Percentiles rank a stretch among this genome's conserved stretches.
phyloP scores from a whole-genome alignment of 441 rosid species.

The Omphalea diandra region DNA sequence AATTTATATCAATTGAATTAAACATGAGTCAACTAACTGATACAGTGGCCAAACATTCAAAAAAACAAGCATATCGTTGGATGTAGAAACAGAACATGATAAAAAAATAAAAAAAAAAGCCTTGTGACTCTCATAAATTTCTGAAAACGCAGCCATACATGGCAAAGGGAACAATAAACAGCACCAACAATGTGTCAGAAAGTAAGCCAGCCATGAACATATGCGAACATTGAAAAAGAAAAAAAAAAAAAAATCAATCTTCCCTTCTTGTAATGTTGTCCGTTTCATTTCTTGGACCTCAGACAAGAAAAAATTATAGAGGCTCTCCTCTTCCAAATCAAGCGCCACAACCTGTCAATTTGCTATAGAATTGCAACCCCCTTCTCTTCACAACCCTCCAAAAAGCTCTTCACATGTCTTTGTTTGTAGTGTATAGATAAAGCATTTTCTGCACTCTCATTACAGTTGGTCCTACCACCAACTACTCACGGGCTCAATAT shows the following conservation, averaged over 20 bases:
- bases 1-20: no score
- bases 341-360: slow-evolving; percentile 26
- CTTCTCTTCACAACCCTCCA: slow-evolving; percentile 43
- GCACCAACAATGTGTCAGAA: neutral
- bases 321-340: slow-evolving; percentile 11
- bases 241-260: slow-evolving; percentile 6
- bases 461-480: slow-evolving; percentile 44
- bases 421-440: slow-evolving; percentile 59
- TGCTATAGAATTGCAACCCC: slow-evolving; percentile 13
- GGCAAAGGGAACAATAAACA: neutral
- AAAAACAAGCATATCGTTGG: neutral
- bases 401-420: slow-evolving; percentile 76
- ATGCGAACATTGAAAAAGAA: no score
- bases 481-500: slow-evolving; percentile 51
- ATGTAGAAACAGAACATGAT: neutral
- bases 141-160: neutral
- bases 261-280: neutral
- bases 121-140: neutral
- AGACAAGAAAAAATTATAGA: slow-evolving; percentile 4
- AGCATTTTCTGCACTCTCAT: slow-evolving; percentile 21
- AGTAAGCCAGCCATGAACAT: slow-evolving; percentile 4
- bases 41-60: no score
- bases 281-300: slow-evolving; percentile 5
- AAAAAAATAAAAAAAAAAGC: slow-evolving; percentile 5
- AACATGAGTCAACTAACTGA: no score